These are phyloP conservation scores for Taphrina pruni DNA, from an alignment of 1,139 yeast genomes.

Conservation along the genomic window DNA sequence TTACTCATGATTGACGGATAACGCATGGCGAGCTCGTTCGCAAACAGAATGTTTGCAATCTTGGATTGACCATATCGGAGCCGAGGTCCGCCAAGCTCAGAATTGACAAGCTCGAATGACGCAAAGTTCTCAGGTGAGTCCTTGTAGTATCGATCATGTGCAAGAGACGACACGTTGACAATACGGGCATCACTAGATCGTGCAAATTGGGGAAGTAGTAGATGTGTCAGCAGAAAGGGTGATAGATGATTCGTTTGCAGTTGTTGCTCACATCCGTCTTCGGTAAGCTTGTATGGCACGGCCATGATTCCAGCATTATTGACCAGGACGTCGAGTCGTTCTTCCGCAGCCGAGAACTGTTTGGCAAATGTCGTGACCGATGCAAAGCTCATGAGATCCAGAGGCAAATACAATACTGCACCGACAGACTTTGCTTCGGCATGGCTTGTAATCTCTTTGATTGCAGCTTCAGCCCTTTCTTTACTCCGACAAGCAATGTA, in stretches of 20 bases:
- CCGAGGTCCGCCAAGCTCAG: conserved; percentile 20
- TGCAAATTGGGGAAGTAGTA: conserved; percentile 61
- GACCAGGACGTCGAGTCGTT: conserved; percentile 44
- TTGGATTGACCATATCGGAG: conserved; percentile 46
- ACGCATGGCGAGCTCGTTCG: conserved; percentile 42
- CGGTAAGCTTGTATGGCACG: conserved; percentile 43
- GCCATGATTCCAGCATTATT: conserved; percentile 47
- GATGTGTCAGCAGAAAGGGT: conserved; percentile 72
- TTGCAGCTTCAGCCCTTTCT: conserved; percentile 53
- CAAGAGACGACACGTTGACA: conserved; percentile 70
- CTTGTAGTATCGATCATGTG: conserved; percentile 57
- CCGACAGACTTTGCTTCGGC: conserved; percentile 46
- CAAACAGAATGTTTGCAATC: conserved; percentile 45
- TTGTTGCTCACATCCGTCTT: conserved; percentile 57
- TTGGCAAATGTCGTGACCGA: conserved; percentile 44
- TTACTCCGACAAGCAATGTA: conserved; percentile 55
- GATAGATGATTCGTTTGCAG: conserved; percentile 79
- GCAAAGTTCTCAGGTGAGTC: conserved; percentile 27
- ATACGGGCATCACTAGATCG: conserved; percentile 53
- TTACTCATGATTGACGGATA: conserved; percentile 42
- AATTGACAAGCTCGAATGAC: conserved; percentile 33
- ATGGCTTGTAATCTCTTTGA: conserved; percentile 50
- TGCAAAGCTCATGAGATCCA: conserved; percentile 58
- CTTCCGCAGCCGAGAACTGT: conserved; percentile 43
- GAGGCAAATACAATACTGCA: conserved; percentile 47